A percentile compares a stretch with the other conserved stretches of the same genome.
phyloP scores from a whole-genome alignment of 768 basidiomycete species.

The Termitomyces sp. region DNA sequence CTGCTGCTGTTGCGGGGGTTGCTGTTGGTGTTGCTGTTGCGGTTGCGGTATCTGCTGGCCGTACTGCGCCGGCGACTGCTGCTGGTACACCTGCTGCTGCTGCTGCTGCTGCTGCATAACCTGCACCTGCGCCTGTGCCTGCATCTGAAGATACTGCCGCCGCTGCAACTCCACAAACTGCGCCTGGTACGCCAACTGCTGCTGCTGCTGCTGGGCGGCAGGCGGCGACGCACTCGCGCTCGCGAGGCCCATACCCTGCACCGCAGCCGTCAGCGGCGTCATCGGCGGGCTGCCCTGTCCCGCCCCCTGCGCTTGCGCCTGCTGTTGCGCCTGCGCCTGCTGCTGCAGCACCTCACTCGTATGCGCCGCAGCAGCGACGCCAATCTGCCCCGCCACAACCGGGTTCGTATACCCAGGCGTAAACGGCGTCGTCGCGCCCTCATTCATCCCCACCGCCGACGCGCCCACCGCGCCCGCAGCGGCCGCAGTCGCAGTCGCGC shows the following conservation, averaged over 20 bases:
- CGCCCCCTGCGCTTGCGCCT: not conserved
- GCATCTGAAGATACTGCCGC: slow-evolving; percentile 24
- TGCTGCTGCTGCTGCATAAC: slow-evolving; percentile 15
- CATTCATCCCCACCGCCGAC: no score
- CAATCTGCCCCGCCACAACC: not conserved
- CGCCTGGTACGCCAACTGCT: slow-evolving; percentile 16
- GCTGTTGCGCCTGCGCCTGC: not conserved
- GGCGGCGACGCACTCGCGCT: slow-evolving; percentile 1
- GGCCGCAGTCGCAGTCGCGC: not conserved
- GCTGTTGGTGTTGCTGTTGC: slow-evolving; percentile 8
- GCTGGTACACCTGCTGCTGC: slow-evolving; percentile 9
- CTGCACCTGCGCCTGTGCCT: slow-evolving; percentile 11
- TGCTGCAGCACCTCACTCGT: not conserved
- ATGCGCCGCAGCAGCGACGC: not conserved
- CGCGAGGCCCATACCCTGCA: slow-evolving; percentile 20
- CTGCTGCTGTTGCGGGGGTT: slow-evolving; percentile 9
- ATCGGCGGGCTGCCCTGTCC: slow-evolving; percentile 9
- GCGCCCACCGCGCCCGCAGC: not conserved
- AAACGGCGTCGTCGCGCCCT: slow-evolving; percentile 10
- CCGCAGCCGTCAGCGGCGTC: slow-evolving; percentile 19
- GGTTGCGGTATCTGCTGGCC: slow-evolving; percentile 12
- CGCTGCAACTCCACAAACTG: slow-evolving; percentile 19
- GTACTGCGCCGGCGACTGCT: no score
- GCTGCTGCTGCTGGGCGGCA: slow-evolving; percentile 20
- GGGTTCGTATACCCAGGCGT: slow-evolving; percentile 14